Percentiles rank a stretch among this genome's conserved stretches.
phyloP scores from a whole-genome alignment of 2,329 filamentous ascomycete species.

The Verruconis gallopava region DNA sequence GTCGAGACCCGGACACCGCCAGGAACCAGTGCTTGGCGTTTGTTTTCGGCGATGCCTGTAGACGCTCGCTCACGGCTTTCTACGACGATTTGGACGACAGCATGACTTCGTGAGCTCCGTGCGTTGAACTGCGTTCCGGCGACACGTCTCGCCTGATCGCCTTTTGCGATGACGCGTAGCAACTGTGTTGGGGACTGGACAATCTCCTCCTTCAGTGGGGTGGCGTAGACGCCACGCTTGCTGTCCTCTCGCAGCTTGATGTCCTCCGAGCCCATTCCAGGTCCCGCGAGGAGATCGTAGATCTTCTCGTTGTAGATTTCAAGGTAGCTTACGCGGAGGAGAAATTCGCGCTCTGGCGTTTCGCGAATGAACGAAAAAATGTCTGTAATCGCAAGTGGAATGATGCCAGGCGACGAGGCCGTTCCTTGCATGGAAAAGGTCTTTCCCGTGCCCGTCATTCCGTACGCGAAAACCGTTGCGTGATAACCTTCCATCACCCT shows the following conservation, averaged over 20 bases:
- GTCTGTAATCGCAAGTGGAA: constrained; percentile 92
- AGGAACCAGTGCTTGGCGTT: constrained; percentile 37
- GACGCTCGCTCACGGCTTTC: constrained; percentile 83
- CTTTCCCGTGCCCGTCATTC: constrained; percentile 97
- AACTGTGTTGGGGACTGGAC: constrained; percentile 96
- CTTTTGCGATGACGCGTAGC: constrained; percentile 83
- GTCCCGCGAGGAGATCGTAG: constrained; percentile 63
- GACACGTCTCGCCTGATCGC: constrained; percentile 79
- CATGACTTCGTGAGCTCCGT: constrained; percentile 92
- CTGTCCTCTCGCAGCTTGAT: constrained; percentile 95
- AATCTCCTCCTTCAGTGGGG: constrained; percentile 92
- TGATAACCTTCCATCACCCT: constrained; percentile 99
- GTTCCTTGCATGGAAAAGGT: constrained; percentile 99
- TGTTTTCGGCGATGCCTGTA: constrained; percentile 22
- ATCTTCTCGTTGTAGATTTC: constrained; percentile 99
- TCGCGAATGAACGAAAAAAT: constrained; percentile 99
- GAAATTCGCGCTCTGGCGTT: constrained; percentile 84
- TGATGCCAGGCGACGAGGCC: constrained; percentile 86
- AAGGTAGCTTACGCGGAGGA: constrained; percentile 90
- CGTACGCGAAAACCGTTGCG: constrained; percentile 95
- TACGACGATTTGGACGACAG: constrained; percentile 96
- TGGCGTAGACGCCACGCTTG: constrained; percentile 93
- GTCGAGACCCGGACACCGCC: constrained; percentile 93
- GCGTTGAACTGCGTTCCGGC: constrained; percentile 96
- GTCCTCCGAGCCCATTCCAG: constrained; percentile 57